Evolutionary conservation across 345 rosid species (phyloP).

Genomic region (Rhodamnia rubescens): DNA sequence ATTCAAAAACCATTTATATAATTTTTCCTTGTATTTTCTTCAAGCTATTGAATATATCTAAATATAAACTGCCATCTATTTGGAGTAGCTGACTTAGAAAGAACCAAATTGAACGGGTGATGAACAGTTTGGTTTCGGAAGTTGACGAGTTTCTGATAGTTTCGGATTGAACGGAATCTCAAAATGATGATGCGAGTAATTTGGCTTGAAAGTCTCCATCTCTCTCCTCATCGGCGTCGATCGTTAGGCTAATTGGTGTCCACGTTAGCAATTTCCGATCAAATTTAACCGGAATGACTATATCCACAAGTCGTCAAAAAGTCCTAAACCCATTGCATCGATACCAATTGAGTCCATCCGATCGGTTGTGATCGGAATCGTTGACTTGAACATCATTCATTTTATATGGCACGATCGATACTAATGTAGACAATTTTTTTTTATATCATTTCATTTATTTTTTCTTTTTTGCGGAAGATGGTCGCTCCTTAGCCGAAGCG

Average conservation of each 20-base stretch:
- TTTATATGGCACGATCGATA: no score
- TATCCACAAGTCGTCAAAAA: neutral
- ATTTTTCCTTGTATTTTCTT: no score
- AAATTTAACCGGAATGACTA: fast-evolving
- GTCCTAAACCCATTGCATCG: no score
- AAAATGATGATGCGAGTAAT: neutral
- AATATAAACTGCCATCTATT: neutral
- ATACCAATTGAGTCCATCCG: no score
- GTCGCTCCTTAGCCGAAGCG: no score
- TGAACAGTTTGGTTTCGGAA: neutral
- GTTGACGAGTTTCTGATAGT: neutral
- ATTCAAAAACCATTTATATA: no score
- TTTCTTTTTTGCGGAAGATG: no score
- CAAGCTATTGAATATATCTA: neutral
- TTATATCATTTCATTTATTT: no score
- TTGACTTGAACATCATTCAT: no score
- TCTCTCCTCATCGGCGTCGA: fast-evolving
- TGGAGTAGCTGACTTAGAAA: neutral
- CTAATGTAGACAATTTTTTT: no score
- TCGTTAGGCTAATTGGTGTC: fast-evolving
- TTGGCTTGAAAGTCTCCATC: neutral
- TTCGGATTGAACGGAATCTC: fast-evolving
- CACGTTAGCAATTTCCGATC: fast-evolving
- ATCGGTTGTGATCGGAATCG: no score
- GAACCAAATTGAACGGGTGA: neutral